These are phyloP conservation scores for Scedosporium apiospermum DNA, from an alignment of 2,329 filamentous ascomycete species.

Conservation along the genomic window DNA sequence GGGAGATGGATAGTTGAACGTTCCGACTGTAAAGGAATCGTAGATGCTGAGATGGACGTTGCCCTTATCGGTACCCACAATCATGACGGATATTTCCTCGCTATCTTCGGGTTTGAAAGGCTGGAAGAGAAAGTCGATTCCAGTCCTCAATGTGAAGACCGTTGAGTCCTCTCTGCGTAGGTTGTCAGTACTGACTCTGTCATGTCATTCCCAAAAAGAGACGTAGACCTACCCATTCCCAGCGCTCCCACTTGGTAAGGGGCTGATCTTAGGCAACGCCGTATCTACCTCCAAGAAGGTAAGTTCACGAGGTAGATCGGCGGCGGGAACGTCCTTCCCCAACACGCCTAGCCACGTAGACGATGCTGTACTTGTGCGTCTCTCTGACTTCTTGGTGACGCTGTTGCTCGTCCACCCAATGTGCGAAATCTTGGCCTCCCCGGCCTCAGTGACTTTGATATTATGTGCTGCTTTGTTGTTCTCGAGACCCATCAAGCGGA, in stretches of 20 bases:
- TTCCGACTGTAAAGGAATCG: conserved; percentile 73
- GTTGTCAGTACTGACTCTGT: conserved; percentile 8
- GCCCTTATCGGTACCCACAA: conserved; percentile 63
- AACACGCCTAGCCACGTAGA: conserved; percentile 10
- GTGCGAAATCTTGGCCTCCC: conserved; percentile 33
- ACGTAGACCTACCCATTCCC: conserved; percentile 46
- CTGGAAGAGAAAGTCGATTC: conserved; percentile 62
- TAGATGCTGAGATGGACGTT: conserved; percentile 72
- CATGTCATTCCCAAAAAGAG: not conserved
- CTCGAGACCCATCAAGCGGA: conserved; percentile 69
- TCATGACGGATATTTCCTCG: conserved; percentile 69
- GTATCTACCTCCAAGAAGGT: conserved; percentile 67
- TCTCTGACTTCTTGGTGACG: conserved; percentile 21
- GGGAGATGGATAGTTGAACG: conserved; percentile 41
- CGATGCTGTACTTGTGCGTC: not conserved
- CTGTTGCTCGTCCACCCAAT: conserved; percentile 43
- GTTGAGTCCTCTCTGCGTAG: conserved; percentile 37
- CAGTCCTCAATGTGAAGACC: conserved; percentile 60
- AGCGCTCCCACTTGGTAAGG: conserved; percentile 51
- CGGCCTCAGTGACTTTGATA: conserved; percentile 40
- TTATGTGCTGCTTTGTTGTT: conserved; percentile 74
- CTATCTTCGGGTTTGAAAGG: conserved; percentile 53
- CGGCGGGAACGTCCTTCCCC: not conserved
- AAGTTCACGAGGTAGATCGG: conserved; percentile 62
- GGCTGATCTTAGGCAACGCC: conserved; percentile 67